Base-by-base conservation (phyloP, 495 filamentous ascomycete species). In the Penicillium odoratum region DNA sequence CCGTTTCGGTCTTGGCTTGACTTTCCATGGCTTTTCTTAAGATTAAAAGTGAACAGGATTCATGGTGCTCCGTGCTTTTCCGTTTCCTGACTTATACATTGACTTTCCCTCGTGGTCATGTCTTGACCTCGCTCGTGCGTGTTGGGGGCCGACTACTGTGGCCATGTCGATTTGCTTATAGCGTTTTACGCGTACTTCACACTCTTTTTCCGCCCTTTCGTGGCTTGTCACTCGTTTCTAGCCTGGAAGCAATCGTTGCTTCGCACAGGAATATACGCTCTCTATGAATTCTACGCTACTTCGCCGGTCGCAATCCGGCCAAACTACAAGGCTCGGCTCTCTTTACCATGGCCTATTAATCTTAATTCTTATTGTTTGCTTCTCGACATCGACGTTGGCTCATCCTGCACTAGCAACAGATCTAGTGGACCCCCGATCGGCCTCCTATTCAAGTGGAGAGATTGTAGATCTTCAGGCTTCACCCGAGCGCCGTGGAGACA, bases 321-420 rank as follows among this genome's bases (percentile, higher is more conserved):
- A 26, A 54, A 13, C 44, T 33, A 50, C 44, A 60, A 45, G 47
- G 18, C 36, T 30, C 5, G 26, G 18, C 33, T 47, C 43, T 33
- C 38, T 62, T 18, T 60, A 60, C 51, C 44, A 63, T 47, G 30
- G 51, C 50, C 44, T 67, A 15, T 30, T 69, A 67, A 64, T 67
- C n/a, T 5, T 67, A 64, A 65, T 69, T 51, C 38, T 62, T 51
- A 60, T 65, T 56, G 21, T 69, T 29, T 67, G 61, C 38, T 34
- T 67, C 0, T 59, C 50, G 49, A 46, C 61, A 29, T 58, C 64
- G 10, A 30, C 61, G 13, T 47, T 57, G 21, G 61, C 61, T 18
- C 55, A 61, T 42, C 25, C 61, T 11, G 34, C 55, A 16, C 11
- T 43, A 25, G 44, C 33, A 34, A 42, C 51, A 44, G 53, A 61